Evolutionary conservation across 768 basidiomycete genomes (phyloP).

Genomic region (Rhodosporidiobolus sp.): DNA sequence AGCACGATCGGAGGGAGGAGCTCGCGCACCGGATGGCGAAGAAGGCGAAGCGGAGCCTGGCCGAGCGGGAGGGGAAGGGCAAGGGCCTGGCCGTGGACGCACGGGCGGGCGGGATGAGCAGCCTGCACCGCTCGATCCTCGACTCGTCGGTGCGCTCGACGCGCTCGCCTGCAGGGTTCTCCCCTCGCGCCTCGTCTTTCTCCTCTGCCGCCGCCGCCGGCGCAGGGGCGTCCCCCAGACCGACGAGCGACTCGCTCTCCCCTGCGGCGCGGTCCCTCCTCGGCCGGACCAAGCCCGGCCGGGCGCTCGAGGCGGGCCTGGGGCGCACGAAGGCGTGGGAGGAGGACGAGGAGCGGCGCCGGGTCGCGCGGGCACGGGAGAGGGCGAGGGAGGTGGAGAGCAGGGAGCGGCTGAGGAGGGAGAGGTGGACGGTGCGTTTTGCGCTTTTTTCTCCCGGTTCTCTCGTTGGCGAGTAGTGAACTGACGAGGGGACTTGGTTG

Average conservation of each 20-base stretch:
- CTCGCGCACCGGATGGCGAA: conserved; percentile 77
- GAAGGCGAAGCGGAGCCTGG: conserved; percentile 55
- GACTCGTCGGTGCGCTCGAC: conserved; percentile 29
- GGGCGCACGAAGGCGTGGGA: conserved; percentile 5
- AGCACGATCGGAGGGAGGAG: conserved; percentile 72
- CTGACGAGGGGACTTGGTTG: background rate
- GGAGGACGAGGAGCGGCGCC: conserved; percentile 17
- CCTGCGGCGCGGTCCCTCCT: conserved; percentile 37
- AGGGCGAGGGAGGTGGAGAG: conserved; percentile 33
- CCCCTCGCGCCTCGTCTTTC: background rate
- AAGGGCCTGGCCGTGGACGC: background rate
- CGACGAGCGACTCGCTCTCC: conserved; percentile 9
- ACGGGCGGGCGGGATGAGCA: no score
- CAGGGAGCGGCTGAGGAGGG: conserved; percentile 26
- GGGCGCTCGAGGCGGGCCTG: conserved; percentile 26
- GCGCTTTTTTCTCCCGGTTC: background rate
- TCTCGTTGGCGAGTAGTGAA: background rate
- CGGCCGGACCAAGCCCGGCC: conserved; percentile 25
- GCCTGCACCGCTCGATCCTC: background rate
- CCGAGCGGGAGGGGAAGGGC: background rate
- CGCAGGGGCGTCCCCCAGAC: conserved; percentile 15
- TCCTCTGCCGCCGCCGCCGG: background rate
- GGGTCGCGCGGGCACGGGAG: conserved; percentile 10
- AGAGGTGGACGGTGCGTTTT: conserved; percentile 34
- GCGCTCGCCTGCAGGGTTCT: background rate